These are phyloP conservation scores for Polychaeton citri DNA, from an alignment of 2,329 filamentous ascomycete species.

Conservation along the genomic window DNA sequence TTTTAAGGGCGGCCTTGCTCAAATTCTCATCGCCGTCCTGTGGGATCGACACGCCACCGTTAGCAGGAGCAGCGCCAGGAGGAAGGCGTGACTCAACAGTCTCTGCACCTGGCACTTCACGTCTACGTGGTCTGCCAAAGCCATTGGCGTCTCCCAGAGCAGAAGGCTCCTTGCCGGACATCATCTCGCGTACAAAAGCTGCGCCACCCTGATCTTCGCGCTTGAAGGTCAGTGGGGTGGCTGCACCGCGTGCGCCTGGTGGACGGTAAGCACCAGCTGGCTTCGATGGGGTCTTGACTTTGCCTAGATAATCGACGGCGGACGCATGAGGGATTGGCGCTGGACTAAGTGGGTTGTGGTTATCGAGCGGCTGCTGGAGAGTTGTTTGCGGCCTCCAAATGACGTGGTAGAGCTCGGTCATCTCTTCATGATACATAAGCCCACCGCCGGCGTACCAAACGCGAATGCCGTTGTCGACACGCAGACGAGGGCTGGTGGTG, in stretches of 20 bases:
- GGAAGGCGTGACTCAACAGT: slow-evolving; percentile 46
- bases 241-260: slow-evolving; percentile 77
- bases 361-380: slow-evolving; percentile 46
- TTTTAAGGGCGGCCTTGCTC: slow-evolving; percentile 79
- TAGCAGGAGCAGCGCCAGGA: slow-evolving; percentile 38
- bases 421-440: slow-evolving; percentile 91
- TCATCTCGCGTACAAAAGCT: slow-evolving; percentile 71
- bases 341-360: slow-evolving; percentile 62
- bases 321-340: slow-evolving; percentile 71
- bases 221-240: slow-evolving; percentile 88
- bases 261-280: slow-evolving; percentile 94
- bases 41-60: slow-evolving; percentile 44
- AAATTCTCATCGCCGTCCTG: slow-evolving; percentile 57
- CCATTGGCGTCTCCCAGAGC: slow-evolving; percentile 44
- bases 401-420: slow-evolving; percentile 83
- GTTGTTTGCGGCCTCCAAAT: slow-evolving; percentile 67
- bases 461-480: slow-evolving; percentile 92
- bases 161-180: slow-evolving; percentile 29
- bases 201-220: slow-evolving; percentile 93
- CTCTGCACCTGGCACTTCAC: slow-evolving; percentile 79
- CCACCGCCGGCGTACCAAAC: slow-evolving; percentile 84
- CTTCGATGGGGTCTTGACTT: slow-evolving; percentile 88
- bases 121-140: slow-evolving; percentile 62
- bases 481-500: slow-evolving; percentile 88
- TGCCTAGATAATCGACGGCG: slow-evolving; percentile 67